Base-by-base conservation (phyloP, 305 asterid genomes). In the Vinca major region DNA sequence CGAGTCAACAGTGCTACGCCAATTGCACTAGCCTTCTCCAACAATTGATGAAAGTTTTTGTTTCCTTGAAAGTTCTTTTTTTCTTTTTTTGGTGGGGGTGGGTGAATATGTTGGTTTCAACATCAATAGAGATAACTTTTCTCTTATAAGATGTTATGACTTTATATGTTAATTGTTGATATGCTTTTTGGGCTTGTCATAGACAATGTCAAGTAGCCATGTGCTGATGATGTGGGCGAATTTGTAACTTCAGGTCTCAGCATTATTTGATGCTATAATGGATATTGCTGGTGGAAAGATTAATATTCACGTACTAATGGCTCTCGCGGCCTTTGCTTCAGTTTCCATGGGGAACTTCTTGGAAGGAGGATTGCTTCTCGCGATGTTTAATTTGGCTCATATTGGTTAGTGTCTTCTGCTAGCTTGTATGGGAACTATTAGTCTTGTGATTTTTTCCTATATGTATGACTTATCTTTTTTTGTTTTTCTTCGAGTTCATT, bases 291-390 rank as follows among this genome's bases (percentile, higher is more conserved):
- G 90, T 61, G 96, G 97, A 14, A 89, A 83, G 79, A 84, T 94
- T 56, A 94, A 91, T 74, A 94, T 94, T 77, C 99, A 94, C 64
- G 99, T 91, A 64, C 82, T 94, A 41, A 94, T 94, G 99, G 99
- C 99, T 26, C 86, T 94, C 78, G 96, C 99, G 63, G 99, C 91
- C 67, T 94, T 94, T 75, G 99, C 99, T 3, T 91, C 99, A 1
- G 87, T 89, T 75, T 88, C 89, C 63, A 86, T 94, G 97, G 97
- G 99, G 70, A 94, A 94, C 58, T 73, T 85, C 55, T 81, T 91
- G 85, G 99, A 94, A 80, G 99, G 99, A 72, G 99, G 99, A 67
- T 78, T 94, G 88, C 97, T 94, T 78, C 81, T 94, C 21, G 91
- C 97, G 13, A 94, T 91, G 99, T 94, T 94, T 73, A 94, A 91